Evolutionary conservation across 768 basidiomycete species (phyloP), one percentile per base, ranked within the genome.

Genomic region (Cantharellus anzutake): DNA sequence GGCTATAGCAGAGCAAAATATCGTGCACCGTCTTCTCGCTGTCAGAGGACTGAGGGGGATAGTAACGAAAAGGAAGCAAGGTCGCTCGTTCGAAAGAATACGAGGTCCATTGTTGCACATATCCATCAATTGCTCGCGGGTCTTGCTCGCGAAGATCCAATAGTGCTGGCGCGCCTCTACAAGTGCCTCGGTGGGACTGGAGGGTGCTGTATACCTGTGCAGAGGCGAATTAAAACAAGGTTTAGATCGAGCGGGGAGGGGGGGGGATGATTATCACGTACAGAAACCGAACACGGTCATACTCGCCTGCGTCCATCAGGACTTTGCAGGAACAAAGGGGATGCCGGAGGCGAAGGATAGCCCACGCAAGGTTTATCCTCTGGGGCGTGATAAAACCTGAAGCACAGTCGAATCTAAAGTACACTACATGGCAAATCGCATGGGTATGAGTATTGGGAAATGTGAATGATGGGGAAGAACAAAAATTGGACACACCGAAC

Each of bases 51-150:
- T 60, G 1, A 4, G 63, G 60, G 64, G 59, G 38, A 63, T 60
- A 51, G 65, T 64, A 42, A 70, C 62, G 44, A 84, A 70, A 58
- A 90, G 75, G 67, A 78, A 80, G 2, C 86, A 83, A 14, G 89
- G 74, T 4, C 80, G 74, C 2, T 79, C 69, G 66, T 80, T 76
- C 0, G 82, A 83, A 4, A 92, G 74, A 0, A 80, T 84, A 29
- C 87, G 78, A 0, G 82, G 75, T 1, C 86, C 88, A 66, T 90
- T 92, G 55, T 90, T 72, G 67, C 87, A 90, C 0, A 70, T 65
- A 60, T 84, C 76, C 61, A 89, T 78, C 5, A 87, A 72, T 11
- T 65, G 61, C 39, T 59, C 61, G 14, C 59, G 42, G 20, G n/a
- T 42, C 5, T 5, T 14, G 29, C 35, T 35, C 11, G 41, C 65